Base-by-base conservation (phyloP, 1,284 basidiomycete genomes). In the Thecaphora thlaspeos region DNA sequence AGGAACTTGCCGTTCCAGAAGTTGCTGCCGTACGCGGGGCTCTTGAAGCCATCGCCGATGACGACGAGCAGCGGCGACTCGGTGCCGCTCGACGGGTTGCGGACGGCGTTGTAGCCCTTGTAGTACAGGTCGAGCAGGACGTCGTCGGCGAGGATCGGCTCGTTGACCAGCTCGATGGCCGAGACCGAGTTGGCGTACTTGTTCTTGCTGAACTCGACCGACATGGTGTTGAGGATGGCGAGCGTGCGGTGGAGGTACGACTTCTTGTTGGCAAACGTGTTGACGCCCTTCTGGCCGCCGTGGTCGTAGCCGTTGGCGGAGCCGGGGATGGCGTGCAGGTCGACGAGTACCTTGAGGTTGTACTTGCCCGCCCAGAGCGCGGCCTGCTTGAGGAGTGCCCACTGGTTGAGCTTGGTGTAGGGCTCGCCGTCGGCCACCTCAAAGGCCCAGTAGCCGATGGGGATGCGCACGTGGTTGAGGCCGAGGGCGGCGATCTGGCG, bases 391-490 rank as follows among this genome's bases (percentile, higher is more conserved):
- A 83, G 79, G 72, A 82, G 80, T 32, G 70, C 69, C 51, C 59
- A 66, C 79, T 88, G 90, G 76, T 90, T 88, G 18, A 90, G 89
- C 80, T 87, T 85, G 61, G 91, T 84, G 80, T 85, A 95, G 0
- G 90, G 91, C 71, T 94, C 90, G 10, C 87, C 90, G 4, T 80
- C 80, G 17, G 83, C 83, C 21, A 89, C 85, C 48, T 92, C 88
- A 66, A 89, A 91, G 1, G 91, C 91, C 92, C 92, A 95, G 78
- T 87, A 91, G 21, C 89, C 89, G 60, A 95, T 88, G 2, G 91
- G 91, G 37, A 95, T 80, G 36, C 91, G 85, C 56, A 91, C 88
- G 76, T 90, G 89, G 76, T 90, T 73, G 34, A 73, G 38, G 17
- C 66, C 63, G 8, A 47, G 54, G 15, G 50, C 52, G 12, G 60